Evolutionary conservation across 2,329 filamentous ascomycete genomes (phyloP).

Genomic region (Capronia americana): DNA sequence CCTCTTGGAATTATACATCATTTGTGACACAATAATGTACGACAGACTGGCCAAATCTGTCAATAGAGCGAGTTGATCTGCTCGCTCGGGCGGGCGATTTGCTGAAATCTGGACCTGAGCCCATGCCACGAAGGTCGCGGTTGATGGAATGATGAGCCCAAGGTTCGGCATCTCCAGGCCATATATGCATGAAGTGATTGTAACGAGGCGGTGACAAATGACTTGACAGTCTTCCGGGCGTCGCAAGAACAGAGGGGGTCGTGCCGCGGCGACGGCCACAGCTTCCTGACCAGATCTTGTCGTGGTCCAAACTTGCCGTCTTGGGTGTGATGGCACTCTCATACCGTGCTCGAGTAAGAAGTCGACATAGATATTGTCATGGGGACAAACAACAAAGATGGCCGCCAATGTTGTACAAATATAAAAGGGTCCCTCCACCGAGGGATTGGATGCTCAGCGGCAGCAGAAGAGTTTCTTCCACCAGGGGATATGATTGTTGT

Average conservation of each 20-base stretch:
- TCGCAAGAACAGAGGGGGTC: background rate
- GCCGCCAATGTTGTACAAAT: constrained; percentile 18
- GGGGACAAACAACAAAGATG: background rate
- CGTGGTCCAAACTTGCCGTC: background rate
- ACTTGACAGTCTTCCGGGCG: background rate
- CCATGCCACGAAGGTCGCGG: background rate
- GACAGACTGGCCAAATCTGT: background rate
- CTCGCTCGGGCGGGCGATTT: background rate
- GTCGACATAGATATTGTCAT: background rate
- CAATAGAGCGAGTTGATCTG: background rate
- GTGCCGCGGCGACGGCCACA: background rate
- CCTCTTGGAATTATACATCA: background rate
- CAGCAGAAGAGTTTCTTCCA: constrained; percentile 40
- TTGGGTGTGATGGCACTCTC: background rate
- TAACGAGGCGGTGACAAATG: background rate
- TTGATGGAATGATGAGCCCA: background rate
- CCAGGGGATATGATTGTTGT: constrained; percentile 32
- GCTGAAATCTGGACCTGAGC: background rate
- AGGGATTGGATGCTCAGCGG: constrained; percentile 31
- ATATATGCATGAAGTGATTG: background rate
- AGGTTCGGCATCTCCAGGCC: background rate
- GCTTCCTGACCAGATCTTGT: background rate
- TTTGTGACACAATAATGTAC: constrained; percentile 1
- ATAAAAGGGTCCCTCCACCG: background rate
- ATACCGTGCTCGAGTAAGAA: background rate